Evolutionary conservation across 495 filamentous ascomycete genomes (phyloP), one percentile per base, ranked within the genome.

Genomic region (Extremus antarcticus): DNA sequence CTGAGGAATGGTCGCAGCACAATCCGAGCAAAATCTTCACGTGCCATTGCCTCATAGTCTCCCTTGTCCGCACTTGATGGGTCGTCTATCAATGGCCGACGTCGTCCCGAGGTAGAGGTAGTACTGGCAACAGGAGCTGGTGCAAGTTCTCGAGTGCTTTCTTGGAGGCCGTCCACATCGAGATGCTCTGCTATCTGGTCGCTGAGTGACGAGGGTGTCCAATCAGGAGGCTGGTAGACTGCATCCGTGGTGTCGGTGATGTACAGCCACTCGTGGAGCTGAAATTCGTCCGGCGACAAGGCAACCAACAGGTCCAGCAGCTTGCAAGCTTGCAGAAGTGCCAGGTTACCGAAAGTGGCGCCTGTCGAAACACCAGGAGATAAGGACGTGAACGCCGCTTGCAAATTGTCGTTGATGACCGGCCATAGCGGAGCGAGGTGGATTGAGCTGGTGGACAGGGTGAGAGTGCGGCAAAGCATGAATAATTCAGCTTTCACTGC

Each of bases 201-300:
- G 17, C 86, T 84, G 11, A 97, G 76, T 0, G 89, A 88, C 2
- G 84, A 74, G 0, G 90, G 80, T 51, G 81, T 76, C 71, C 83
- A 86, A 48, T 75, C 71, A n/a, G 79, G 68, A 0, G 89, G 84
- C 16, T 85, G 81, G 64, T 97, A 97, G 21, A 97, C 88, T 1
- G 94, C 90, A 65, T 99, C 92, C 60, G 95, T 90, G 35, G 90
- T 96, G 66, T 99, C 94, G 3, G 90, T 91, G 22, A 97, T 81
- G 68, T 94, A 99, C 17, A 97, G 78, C 92, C 92, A 99, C 72
- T 95, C 88, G 52, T 89, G 79, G 39, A 95, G 75, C 66, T 97
- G 92, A 68, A 96, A 99, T 64, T 97, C 92, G 58, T 99, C 94
- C 0, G 90, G 92, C 3, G 83, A 84, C 17, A 88, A 74, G n/a